Base-by-base conservation (phyloP, 148 eudicot genomes). In the Rhododendron henanense region DNA sequence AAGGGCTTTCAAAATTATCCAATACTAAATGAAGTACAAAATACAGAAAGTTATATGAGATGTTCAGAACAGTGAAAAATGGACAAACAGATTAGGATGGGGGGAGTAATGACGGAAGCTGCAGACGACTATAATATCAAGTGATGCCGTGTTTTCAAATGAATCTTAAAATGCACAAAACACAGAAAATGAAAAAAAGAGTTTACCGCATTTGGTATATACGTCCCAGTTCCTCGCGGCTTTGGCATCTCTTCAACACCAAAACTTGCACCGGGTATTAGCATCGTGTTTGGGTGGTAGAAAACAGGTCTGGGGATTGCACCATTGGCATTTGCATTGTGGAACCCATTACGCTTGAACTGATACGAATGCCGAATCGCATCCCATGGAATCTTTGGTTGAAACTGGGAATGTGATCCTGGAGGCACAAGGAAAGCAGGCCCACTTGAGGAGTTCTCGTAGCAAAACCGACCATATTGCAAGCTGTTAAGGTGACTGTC, bases 211-310 rank as follows among this genome's bases (percentile, higher is more conserved):
- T 89, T 89, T 1, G 98, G 98, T 81, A 97, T 89, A 87, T 94
- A 94, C 11, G 95, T 94, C 89, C 98, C 98, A 1, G 94, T 92
- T 61, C 98, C 98, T 82, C 95, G 91, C 28, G 90, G 88, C 86
- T 93, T 94, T 15, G 92, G 88, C 85, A 89, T 83, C 45, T 95
- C 95, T 45, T 94, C 98, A 88, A 90, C 74, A 63, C 87, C 88
- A 87, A 85, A 89, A 55, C 90, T 53, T 41, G 88, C 84, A 85
- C 89, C 89, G 65, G 92, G 94, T 44, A 91, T 39, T 19, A 91
- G 69, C 41, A 89, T 83, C 31, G 90, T 81, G n/a, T 86, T 91
- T 48, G 87, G 82, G 28, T 87, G 90, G 55, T 86, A 89, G 88
- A 91, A 88, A n/a, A 87, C 81, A 48, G 91, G 93, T 86, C 90